Percentiles rank a stretch among this genome's conserved stretches.
These are phyloP conservation scores for Solanum phureja DNA, from an alignment of 257 asterid genomes.

Conservation along the genomic window DNA sequence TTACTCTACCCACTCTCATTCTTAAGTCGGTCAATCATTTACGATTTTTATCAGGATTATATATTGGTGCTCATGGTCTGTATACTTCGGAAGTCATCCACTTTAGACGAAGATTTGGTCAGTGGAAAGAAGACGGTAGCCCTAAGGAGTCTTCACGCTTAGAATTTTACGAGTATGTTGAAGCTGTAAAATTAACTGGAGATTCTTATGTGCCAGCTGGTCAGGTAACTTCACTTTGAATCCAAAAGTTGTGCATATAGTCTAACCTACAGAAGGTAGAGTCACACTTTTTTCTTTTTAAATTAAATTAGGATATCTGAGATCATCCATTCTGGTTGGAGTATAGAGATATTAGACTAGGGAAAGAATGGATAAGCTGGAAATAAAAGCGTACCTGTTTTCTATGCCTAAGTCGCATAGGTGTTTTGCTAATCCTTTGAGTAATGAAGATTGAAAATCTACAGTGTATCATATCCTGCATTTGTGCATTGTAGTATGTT, in stretches of 20 bases:
- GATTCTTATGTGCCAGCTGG: slow-evolving; percentile 97
- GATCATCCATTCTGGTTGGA: not conserved
- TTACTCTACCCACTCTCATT: not conserved
- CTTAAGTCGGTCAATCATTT: slow-evolving; percentile 5
- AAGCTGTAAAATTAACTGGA: slow-evolving; percentile 90
- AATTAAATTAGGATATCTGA: not conserved
- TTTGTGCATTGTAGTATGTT: not conserved
- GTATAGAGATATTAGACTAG: not conserved
- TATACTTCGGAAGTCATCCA: slow-evolving; percentile 82
- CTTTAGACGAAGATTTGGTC: slow-evolving; percentile 82
- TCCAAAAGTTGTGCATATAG: not conserved
- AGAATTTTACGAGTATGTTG: slow-evolving; percentile 90
- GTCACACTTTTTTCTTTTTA: not conserved
- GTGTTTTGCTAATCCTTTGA: not conserved
- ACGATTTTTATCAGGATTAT: slow-evolving; percentile 47
- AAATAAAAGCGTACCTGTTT: not conserved
- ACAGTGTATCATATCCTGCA: not conserved
- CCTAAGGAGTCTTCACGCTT: slow-evolving; percentile 47
- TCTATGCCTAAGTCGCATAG: not conserved
- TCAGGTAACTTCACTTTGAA: slow-evolving; percentile 43
- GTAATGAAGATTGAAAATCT: not conserved
- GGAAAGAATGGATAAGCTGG: not conserved
- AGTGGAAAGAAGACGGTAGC: slow-evolving; percentile 81
- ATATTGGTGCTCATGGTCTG: slow-evolving; percentile 87
- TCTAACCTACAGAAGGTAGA: not conserved